Evolutionary conservation across 1,284 basidiomycete genomes (phyloP), one percentile per base, ranked within the genome.

Genomic region (Testicularia cyperi): DNA sequence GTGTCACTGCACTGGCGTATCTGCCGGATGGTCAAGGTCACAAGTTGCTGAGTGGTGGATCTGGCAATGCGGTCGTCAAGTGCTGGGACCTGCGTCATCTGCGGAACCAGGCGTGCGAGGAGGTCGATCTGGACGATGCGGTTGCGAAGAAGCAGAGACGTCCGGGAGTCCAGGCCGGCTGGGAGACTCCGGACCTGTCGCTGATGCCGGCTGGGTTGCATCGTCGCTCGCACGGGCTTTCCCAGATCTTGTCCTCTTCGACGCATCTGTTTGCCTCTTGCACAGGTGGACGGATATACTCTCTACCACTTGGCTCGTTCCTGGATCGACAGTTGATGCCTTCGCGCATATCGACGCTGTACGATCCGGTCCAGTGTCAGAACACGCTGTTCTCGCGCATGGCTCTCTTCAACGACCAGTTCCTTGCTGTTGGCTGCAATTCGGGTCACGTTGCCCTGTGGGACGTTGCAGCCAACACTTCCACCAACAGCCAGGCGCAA

Each of bases 341-440:
- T 1, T 39, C 22, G 16, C 40, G 33, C 27, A 47, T 60, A 21
- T 38, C 48, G 9, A 55, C 51, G 31, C 44, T 70, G 25, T 67
- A 66, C 40, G 43, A 68, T 16, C 49, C 52, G 14, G 48, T 55
- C n/a, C 72, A 74, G 44, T 51, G 60, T 23, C 58, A 56, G 7
- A 75, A 75, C 34, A 67, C 70, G 30, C 60, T 75, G 20, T 75
- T 70, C 43, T 70, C 72, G 15, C 58, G 68, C 2, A 49, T 72
- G 56, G 58, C 70, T 15, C 54, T 75, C 25, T 52, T 64, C 42
- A 53, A 74, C 24, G 72, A 72, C 20, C 51, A 63, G 4, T 65
- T 63, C 15, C 52, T 75, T 6, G 74, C 74, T 9, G 43, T 75
- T 4, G 74, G 70, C 0, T 75, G 74, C 46, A 68, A 70, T 23